Conservation (phyloP, 148 eudicot species). For the Pharnaceum exiguum region DNA sequence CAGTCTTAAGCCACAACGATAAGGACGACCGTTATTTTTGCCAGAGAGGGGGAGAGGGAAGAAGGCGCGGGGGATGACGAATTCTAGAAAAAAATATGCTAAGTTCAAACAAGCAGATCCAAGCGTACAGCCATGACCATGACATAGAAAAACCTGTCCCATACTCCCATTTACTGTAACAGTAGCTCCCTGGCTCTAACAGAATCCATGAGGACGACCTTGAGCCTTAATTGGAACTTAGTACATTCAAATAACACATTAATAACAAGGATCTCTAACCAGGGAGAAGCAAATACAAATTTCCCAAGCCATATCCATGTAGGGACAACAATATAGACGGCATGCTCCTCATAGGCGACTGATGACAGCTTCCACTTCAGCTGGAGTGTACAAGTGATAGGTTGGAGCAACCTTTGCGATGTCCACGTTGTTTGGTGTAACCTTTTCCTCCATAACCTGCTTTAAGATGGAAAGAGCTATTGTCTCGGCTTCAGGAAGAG, state of each 20-base stretch:
- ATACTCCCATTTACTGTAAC: neutral
- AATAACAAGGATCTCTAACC: slow-evolving; percentile 1
- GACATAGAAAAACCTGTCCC: no score
- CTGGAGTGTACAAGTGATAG: slow-evolving; percentile 85
- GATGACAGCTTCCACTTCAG: slow-evolving; percentile 92
- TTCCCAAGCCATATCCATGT: no score
- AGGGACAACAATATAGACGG: no score
- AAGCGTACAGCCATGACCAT: no score
- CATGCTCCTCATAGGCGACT: slow-evolving; percentile 58
- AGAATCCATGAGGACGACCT: no score
- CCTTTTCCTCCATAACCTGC: slow-evolving; percentile 99
- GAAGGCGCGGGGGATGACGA: no score
- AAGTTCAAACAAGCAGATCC: no score
- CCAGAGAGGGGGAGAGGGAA: no score
- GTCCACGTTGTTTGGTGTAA: slow-evolving; percentile 95
- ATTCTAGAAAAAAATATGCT: no score
- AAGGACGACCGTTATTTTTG: no score
- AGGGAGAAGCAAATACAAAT: neutral
- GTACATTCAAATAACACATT: neutral
- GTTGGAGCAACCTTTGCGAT: slow-evolving; percentile 91
- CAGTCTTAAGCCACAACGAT: no score
- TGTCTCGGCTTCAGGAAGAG: slow-evolving; percentile 86
- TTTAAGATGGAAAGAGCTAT: slow-evolving; percentile 93
- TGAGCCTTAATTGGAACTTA: neutral
- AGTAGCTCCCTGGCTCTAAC: no score